A percentile compares a stretch with the other conserved stretches of the same genome.
Conservation (phyloP, 306 rosid genomes). For the Ceratonia siliqua region DNA sequence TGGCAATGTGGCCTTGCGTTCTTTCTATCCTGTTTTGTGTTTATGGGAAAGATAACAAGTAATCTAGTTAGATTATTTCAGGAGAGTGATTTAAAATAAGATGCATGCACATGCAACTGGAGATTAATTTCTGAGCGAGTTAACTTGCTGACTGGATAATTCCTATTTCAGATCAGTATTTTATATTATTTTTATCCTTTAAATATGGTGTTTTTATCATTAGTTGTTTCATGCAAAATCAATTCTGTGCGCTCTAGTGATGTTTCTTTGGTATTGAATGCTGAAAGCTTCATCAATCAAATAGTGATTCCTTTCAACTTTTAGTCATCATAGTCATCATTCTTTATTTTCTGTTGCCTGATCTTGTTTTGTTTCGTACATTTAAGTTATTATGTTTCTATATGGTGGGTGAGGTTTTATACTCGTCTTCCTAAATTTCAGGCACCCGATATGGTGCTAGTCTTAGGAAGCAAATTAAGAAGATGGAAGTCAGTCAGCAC, state of each 20-base stretch:
- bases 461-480: constrained; percentile 67
- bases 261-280: not conserved
- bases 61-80: not conserved
- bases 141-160: not conserved
- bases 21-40: not conserved
- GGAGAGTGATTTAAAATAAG: not conserved
- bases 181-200: not conserved
- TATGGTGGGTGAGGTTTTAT: not conserved
- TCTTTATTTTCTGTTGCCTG: not conserved
- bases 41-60: not conserved
- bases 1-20: not conserved
- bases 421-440: constrained; percentile 15
- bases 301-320: not conserved
- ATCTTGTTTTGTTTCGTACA: not conserved
- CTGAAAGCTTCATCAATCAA: not conserved
- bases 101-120: too few species aligned
- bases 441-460: constrained; percentile 74
- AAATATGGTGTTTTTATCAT: not conserved
- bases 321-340: too few species aligned
- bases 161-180: not conserved
- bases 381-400: not conserved
- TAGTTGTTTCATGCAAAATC: not conserved
- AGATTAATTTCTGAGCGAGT: not conserved
- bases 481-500: constrained; percentile 71
- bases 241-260: too few species aligned